Evolutionary conservation across 148 eudicot species (phyloP).

Genomic region (Mesembryanthemum crystallinum): DNA sequence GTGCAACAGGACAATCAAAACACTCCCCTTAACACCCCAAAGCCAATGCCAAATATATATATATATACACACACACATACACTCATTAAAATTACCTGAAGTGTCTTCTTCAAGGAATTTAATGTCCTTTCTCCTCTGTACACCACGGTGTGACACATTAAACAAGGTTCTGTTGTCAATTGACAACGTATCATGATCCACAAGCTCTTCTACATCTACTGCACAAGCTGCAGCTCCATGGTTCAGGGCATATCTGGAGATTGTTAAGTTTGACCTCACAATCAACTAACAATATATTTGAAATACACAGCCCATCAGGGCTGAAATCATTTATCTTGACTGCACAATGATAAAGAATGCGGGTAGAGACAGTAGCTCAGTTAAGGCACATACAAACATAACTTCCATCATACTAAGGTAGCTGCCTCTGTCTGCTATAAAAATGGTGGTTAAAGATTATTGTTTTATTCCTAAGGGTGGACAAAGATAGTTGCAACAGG

Average conservation of each 20-base stretch:
- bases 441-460: neutral
- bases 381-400: neutral
- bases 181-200: constrained; percentile 29
- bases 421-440: neutral
- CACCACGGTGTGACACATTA: constrained; percentile 47
- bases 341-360: neutral
- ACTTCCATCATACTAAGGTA: too few relatives aligned
- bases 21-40: too few relatives aligned
- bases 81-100: constrained; percentile 36
- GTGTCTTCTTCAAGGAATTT: constrained; percentile 35
- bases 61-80: neutral
- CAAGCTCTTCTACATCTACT: constrained; percentile 62
- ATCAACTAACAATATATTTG: neutral
- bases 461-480: neutral
- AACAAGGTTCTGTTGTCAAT: constrained; percentile 29
- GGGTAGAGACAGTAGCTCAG: neutral
- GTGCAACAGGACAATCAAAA: too few relatives aligned
- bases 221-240: constrained; percentile 78
- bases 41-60: neutral
- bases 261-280: constrained; percentile 28
- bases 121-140: constrained; percentile 51
- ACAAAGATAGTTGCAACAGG: neutral
- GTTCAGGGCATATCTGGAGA: constrained; percentile 68
- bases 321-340: neutral
- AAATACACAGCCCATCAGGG: neutral